Conservation (phyloP, 2,329 filamentous ascomycete genomes). For the Seiridium unicorne region DNA sequence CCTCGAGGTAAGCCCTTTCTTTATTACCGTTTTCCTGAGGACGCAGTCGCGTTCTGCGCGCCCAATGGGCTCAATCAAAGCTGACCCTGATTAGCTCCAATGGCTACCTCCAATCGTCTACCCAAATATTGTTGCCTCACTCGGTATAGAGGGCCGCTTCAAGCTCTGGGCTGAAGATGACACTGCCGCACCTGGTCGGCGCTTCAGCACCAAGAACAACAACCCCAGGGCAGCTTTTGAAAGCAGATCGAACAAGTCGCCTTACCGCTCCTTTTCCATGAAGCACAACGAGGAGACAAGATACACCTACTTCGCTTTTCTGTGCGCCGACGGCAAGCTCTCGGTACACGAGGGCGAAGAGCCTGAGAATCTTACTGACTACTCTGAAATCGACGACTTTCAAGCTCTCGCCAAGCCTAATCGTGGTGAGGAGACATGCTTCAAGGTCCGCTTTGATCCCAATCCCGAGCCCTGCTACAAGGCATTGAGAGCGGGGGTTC, state of each 20-base stretch:
- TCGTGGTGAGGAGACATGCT: constrained; percentile 82
- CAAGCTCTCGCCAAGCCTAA: constrained; percentile 68
- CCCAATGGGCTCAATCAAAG: not conserved
- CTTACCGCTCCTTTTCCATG: constrained; percentile 81
- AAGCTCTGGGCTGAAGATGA: constrained; percentile 92
- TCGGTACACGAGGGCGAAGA: constrained; percentile 82
- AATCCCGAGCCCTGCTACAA: constrained; percentile 79
- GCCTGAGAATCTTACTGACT: constrained; percentile 77
- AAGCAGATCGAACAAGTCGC: constrained; percentile 57
- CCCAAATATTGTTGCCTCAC: constrained; percentile 79
- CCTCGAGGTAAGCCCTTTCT: constrained; percentile 63
- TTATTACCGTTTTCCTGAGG: not conserved
- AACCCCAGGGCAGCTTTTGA: constrained; percentile 52
- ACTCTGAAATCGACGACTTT: constrained; percentile 73
- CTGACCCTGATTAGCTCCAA: constrained; percentile 62
- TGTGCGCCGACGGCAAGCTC: constrained; percentile 78
- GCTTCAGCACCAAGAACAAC: constrained; percentile 68
- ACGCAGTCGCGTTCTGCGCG: not conserved
- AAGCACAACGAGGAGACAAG: constrained; percentile 75
- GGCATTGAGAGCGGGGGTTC: constrained; percentile 76
- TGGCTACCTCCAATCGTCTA: constrained; percentile 92
- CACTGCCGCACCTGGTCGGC: constrained; percentile 73
- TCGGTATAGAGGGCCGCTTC: constrained; percentile 86
- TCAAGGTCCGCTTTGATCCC: constrained; percentile 84
- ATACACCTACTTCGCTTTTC: constrained; percentile 81